Percentiles rank a stretch among this genome's conserved stretches.
phyloP scores from a whole-genome alignment of 352 stramenopile species.

The Phytophthora melonis region DNA sequence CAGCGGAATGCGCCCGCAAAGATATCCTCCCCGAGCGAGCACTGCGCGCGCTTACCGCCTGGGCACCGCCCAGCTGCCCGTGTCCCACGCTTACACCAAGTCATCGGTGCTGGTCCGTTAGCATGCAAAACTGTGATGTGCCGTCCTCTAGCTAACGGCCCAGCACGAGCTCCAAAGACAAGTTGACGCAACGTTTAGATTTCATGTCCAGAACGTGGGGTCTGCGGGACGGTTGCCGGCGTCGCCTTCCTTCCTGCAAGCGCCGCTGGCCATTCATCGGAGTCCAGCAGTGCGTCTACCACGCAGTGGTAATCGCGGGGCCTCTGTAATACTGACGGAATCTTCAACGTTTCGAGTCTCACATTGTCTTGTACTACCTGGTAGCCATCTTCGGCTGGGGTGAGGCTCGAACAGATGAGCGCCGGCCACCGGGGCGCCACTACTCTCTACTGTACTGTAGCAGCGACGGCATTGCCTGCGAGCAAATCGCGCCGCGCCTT shows the following conservation, averaged over 20 bases:
- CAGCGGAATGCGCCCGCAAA: constrained; percentile 25
- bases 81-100: constrained; percentile 12
- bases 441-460: background rate
- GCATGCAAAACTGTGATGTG: background rate
- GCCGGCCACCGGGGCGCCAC: background rate
- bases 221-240: background rate
- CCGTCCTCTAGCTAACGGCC: background rate
- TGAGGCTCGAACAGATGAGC: background rate
- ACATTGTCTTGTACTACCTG: background rate
- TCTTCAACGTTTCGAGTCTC: constrained; percentile 5
- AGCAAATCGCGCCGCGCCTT: constrained; percentile 8
- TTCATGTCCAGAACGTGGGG: constrained; percentile 16
- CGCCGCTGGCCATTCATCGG: background rate
- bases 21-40: constrained; percentile 6
- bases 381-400: background rate
- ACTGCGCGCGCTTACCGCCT: constrained; percentile 33
- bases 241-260: background rate
- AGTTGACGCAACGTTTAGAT: constrained; percentile 10
- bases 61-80: constrained; percentile 11
- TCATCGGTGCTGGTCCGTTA: background rate
- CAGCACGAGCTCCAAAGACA: constrained; percentile 31
- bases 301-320: background rate
- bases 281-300: background rate
- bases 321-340: constrained; percentile 2
- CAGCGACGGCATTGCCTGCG: background rate